A percentile compares a stretch with the other conserved stretches of the same genome.
These are phyloP conservation scores for Buxus sempervirens DNA, from an alignment of 164 flowering plant species.

Conservation along the genomic window DNA sequence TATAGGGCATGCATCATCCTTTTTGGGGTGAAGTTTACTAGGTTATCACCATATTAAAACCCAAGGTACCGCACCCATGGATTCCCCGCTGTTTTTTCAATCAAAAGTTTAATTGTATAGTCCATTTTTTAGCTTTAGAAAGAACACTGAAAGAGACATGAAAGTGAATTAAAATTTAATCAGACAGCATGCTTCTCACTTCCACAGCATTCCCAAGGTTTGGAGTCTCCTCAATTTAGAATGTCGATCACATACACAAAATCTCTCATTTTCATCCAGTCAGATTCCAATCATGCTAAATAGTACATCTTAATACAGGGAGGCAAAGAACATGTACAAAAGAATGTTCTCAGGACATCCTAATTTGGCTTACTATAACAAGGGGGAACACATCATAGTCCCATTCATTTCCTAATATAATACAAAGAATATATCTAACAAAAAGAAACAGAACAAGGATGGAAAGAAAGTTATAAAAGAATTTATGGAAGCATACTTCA, in stretches of 20 bases:
- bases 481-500: not conserved
- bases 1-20: not conserved
- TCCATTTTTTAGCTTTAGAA: too few relatives aligned
- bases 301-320: constrained; percentile 13
- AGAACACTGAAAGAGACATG: too few relatives aligned
- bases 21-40: not conserved
- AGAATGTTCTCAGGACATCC: not conserved
- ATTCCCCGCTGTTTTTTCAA: too few relatives aligned
- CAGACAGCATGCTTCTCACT: not conserved
- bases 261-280: not conserved
- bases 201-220: not conserved
- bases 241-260: not conserved
- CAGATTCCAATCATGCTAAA: constrained; percentile 11
- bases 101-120: too few relatives aligned
- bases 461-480: not conserved
- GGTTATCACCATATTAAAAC: not conserved
- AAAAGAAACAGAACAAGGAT: not conserved
- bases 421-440: constrained; percentile 4
- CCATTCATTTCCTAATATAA: not conserved
- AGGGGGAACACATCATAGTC: not conserved
- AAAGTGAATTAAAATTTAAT: too few relatives aligned
- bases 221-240: not conserved
- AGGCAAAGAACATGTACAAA: constrained; percentile 7
- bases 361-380: not conserved
- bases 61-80: not conserved